Evolutionary conservation across 805 yeast species (phyloP).

Genomic region (Zygosaccharomyces pseudorouxii): DNA sequence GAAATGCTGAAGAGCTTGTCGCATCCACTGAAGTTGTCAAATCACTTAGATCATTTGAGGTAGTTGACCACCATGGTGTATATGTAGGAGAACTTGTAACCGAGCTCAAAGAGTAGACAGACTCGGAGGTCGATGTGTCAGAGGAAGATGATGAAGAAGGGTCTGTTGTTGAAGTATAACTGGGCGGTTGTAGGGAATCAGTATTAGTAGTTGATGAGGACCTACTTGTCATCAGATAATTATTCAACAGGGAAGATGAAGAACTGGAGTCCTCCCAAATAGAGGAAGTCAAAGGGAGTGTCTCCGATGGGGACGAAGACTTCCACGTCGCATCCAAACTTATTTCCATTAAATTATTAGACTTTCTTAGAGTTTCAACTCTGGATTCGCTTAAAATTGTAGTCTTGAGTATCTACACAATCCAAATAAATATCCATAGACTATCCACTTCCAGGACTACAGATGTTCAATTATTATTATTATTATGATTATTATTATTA

Average conservation of each 20-base stretch:
- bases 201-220: background rate
- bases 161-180: background rate
- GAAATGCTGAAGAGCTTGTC: background rate
- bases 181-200: background rate
- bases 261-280: background rate
- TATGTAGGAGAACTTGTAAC: background rate
- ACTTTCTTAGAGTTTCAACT: background rate
- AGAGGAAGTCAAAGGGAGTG: background rate
- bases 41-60: background rate
- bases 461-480: too few species aligned
- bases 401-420: background rate
- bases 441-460: background rate
- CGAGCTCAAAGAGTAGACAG: background rate
- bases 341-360: constrained; percentile 2
- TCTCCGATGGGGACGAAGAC: constrained; percentile 2
- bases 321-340: background rate
- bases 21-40: background rate
- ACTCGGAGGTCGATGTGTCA: background rate
- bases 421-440: background rate
- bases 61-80: background rate
- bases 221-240: background rate
- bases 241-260: background rate
- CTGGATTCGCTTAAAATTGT: background rate
- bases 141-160: background rate
- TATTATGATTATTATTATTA: too few species aligned